Evolutionary conservation across 1,139 yeast genomes (phyloP).

Genomic region (Pichia sp.): DNA sequence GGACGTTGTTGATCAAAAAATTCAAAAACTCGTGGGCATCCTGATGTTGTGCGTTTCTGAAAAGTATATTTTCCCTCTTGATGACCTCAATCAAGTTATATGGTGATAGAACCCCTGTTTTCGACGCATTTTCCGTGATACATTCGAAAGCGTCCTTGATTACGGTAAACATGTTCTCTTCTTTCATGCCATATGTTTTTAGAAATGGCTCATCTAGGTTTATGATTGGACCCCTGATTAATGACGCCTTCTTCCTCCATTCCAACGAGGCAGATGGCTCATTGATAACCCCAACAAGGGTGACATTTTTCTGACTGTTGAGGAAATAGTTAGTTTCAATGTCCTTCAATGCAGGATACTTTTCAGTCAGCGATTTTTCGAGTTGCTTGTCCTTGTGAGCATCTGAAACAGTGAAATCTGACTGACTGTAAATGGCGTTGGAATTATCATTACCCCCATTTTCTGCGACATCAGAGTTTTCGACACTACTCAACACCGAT

Average conservation of each 20-base stretch:
- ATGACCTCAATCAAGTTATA: conserved; percentile 64
- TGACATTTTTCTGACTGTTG: conserved; percentile 34
- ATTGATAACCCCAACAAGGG: conserved; percentile 45
- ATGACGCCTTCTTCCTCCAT: conserved; percentile 74
- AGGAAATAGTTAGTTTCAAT: conserved; percentile 26
- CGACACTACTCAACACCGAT: neutral
- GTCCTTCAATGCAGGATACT: conserved; percentile 28
- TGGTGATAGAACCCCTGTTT: conserved; percentile 85
- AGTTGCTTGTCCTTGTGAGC: conserved; percentile 13
- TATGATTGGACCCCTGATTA: conserved; percentile 77
- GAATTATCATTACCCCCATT: neutral
- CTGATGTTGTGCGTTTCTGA: conserved; percentile 91
- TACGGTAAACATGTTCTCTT: conserved; percentile 61
- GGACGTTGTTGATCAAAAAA: conserved; percentile 74
- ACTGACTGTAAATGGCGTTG: neutral
- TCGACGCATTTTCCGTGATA: conserved; percentile 65
- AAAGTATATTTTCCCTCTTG: conserved; percentile 77
- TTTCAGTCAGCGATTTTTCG: conserved; percentile 18
- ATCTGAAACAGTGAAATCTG: conserved; percentile 3
- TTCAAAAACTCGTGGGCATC: conserved; percentile 97
- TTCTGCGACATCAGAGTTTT: neutral
- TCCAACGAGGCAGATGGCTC: conserved; percentile 62
- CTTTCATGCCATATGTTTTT: conserved; percentile 41
- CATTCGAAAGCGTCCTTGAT: conserved; percentile 82
- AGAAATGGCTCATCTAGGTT: conserved; percentile 66